Percentiles rank a stretch among this genome's conserved stretches.
Evolutionary conservation across 805 yeast species (phyloP).

Genomic region (Priceomyces carsonii): DNA sequence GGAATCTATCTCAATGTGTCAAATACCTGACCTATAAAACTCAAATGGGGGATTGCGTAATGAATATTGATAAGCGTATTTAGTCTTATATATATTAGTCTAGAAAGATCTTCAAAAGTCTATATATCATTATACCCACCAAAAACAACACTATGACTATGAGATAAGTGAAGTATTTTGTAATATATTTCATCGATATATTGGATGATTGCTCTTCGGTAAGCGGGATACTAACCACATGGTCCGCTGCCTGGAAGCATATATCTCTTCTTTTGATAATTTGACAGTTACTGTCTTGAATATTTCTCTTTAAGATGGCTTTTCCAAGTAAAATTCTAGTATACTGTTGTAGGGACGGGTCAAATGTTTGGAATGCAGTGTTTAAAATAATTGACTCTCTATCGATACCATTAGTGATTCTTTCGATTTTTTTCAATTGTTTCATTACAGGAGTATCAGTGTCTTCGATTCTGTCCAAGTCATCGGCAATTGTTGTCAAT

Average conservation of each 20-base stretch:
- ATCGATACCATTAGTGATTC: slow-evolving; percentile 38
- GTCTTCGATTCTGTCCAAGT: slow-evolving; percentile 18
- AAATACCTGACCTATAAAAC: too few species aligned
- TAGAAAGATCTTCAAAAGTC: slow-evolving; percentile 25
- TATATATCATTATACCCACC: slow-evolving; percentile 24
- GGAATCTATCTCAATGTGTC: too few species aligned
- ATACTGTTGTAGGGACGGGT: slow-evolving; percentile 36
- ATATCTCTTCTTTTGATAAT: slow-evolving; percentile 37
- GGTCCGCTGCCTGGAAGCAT: slow-evolving; percentile 43
- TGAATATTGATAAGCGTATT: too few species aligned
- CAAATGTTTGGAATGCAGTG: slow-evolving; percentile 30
- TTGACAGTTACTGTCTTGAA: slow-evolving; percentile 28
- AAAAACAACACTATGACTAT: slow-evolving; percentile 25
- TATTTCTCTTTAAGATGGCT: slow-evolving; percentile 39
- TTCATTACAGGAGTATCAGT: slow-evolving; percentile 22
- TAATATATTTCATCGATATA: slow-evolving; percentile 20
- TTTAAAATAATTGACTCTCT: slow-evolving; percentile 31
- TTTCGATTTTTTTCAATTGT: slow-evolving; percentile 36
- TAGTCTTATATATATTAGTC: too few species aligned
- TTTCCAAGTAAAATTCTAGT: slow-evolving; percentile 39
- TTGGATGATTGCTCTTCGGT: slow-evolving; percentile 30
- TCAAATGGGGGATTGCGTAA: too few species aligned
- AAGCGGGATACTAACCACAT: slow-evolving; percentile 43
- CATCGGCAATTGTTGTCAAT: slow-evolving; percentile 33
- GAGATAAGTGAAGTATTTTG: slow-evolving; percentile 24